Percentiles rank a stretch among this genome's conserved stretches.
These are phyloP conservation scores for Ichthyophthirius multifiliis DNA, from an alignment of 169 alveolate species.

Conservation along the genomic window DNA sequence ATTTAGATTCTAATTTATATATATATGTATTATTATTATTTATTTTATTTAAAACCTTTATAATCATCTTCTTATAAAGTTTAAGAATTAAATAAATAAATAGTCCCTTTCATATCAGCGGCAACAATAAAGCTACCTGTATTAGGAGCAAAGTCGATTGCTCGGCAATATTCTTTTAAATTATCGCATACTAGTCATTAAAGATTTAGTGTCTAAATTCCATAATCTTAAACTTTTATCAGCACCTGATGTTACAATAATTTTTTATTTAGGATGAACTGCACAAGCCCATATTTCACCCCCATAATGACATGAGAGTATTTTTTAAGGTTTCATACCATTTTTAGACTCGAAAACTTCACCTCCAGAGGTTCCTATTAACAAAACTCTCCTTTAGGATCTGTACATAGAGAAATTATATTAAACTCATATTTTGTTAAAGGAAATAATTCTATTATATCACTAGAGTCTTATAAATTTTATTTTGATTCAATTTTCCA, in stretches of 20 bases:
- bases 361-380: conserved; percentile 78
- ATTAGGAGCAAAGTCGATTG: conserved; percentile 80
- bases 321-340: neutral
- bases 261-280: conserved; percentile 57
- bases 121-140: conserved; percentile 67
- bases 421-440: conserved; percentile 12
- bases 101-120: conserved; percentile 70
- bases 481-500: conserved; percentile 15
- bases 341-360: conserved; percentile 59
- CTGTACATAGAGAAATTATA: conserved; percentile 46
- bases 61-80: conserved; percentile 28
- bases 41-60: too few species aligned
- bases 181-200: too few species aligned
- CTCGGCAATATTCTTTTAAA: conserved; percentile 47
- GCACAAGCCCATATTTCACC: conserved; percentile 86
- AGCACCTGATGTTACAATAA: conserved; percentile 85
- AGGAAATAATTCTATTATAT: conserved; percentile 50
- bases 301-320: conserved; percentile 74
- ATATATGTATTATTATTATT: too few species aligned
- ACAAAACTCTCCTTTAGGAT: conserved; percentile 41
- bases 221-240: conserved; percentile 80
- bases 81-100: conserved; percentile 33
- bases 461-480: conserved; percentile 42
- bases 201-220: too few species aligned
- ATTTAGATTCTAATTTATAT: conserved; percentile 45